Base-by-base conservation (phyloP, 176 grass and related monocot species). In the Paspalum notatum region DNA sequence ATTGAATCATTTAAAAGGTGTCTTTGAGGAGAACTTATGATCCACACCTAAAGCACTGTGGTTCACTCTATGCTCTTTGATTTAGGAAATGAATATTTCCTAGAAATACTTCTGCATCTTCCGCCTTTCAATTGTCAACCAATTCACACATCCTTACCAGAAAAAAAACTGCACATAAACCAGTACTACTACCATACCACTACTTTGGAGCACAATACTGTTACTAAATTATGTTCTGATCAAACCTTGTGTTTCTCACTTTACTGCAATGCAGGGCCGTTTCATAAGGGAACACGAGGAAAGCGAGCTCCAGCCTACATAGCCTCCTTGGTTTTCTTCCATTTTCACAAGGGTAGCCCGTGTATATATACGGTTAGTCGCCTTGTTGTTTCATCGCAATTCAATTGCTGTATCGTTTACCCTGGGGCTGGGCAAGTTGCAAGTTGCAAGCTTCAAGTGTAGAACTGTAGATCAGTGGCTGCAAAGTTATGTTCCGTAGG, bases 201-300 rank as follows among this genome's bases (percentile, higher is more conserved):
- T n/a, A n/a, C n/a, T n/a, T n/a, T n/a, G n/a, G n/a, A n/a, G n/a
- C n/a, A n/a, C n/a, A n/a, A n/a, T n/a, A n/a, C n/a, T n/a, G 4
- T 27, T 53, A 26, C 68, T 38, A 17, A 27, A 65, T 53, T 45
- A 0, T 47, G 21, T 21, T 56, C 70, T 85, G 39, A 89, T 40
- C 18, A 76, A 46, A 45, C 8, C 12, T 49, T 21, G 56, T 18
- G 18, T 26, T 50, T 60, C 50, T 83, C 38, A 38, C 5, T 17
- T 64, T 9, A 16, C 46, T 15, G 7, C 45, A 44, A 9, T 59
- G 77, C 83, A 89, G 87, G 87, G 87, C 17, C 82, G 87, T 58
- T 89, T 89, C 83, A 66, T 89, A 48, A 89, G 63, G 82, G 87
- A 63, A 15, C 26, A 77, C 0, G 87, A 56, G 11, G 64, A 61